Evolutionary conservation across 1,284 basidiomycete species (phyloP).

Genomic region (Volvariella surrecta): DNA sequence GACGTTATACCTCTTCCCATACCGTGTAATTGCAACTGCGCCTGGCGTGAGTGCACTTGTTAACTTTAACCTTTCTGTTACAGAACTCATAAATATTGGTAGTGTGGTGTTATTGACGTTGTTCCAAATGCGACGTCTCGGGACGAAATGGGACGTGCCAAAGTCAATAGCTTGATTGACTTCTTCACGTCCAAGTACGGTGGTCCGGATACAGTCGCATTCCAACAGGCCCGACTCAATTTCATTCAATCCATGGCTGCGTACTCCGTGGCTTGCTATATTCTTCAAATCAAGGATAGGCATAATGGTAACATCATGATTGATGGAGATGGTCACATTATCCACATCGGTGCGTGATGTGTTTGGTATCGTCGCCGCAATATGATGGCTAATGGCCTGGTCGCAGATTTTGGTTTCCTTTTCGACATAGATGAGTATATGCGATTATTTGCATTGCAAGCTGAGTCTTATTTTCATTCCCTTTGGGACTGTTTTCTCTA

Average conservation of each 20-base stretch:
- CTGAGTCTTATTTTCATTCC: conserved; percentile 12
- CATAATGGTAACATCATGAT: conserved; percentile 99
- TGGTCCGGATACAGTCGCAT: conserved; percentile 79
- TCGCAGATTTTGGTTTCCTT: conserved; percentile 90
- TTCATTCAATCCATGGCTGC: conserved; percentile 99
- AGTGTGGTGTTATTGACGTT: conserved; percentile 98
- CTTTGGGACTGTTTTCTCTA: conserved; percentile 23
- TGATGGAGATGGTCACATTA: conserved; percentile 91
- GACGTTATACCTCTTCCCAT: conserved; percentile 91
- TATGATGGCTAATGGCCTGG: conserved; percentile 8
- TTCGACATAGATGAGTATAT: conserved; percentile 91
- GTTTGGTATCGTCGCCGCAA: background rate
- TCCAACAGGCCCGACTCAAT: conserved; percentile 91
- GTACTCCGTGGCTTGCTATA: conserved; percentile 98
- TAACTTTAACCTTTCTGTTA: conserved; percentile 4
- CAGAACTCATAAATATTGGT: conserved; percentile 7
- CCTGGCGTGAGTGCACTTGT: conserved; percentile 67
- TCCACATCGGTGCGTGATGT: conserved; percentile 73
- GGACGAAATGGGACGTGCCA: conserved; percentile 98
- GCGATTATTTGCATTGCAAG: conserved; percentile 6
- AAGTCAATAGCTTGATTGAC: conserved; percentile 91
- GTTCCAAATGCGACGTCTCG: conserved; percentile 97
- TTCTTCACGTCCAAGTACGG: conserved; percentile 98
- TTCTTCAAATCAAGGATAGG: conserved; percentile 94
- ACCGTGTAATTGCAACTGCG: conserved; percentile 94